These are phyloP conservation scores for Penicillium sp. DNA, from an alignment of 2,329 filamentous ascomycete species.

Conservation along the genomic window DNA sequence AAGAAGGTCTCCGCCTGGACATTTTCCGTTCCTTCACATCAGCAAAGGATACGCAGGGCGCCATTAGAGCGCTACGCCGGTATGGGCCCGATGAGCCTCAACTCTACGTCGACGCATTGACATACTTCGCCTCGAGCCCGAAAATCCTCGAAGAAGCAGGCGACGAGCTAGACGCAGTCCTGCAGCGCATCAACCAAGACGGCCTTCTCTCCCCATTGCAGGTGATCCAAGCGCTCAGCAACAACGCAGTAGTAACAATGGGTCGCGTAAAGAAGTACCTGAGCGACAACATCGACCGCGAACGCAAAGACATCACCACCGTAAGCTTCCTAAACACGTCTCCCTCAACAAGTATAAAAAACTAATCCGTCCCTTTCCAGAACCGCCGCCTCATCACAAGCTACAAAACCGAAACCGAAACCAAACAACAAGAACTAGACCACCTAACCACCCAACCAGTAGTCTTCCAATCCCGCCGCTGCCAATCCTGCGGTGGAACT, in stretches of 20 bases:
- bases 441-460: slow-evolving; percentile 76
- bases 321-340: slow-evolving; percentile 28
- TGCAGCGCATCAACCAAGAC: slow-evolving; percentile 84
- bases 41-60: slow-evolving; percentile 84
- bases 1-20: slow-evolving; percentile 86
- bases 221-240: slow-evolving; percentile 85
- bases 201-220: slow-evolving; percentile 93
- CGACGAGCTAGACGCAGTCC: slow-evolving; percentile 74
- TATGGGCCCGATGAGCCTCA: slow-evolving; percentile 90
- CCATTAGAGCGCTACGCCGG: slow-evolving; percentile 83
- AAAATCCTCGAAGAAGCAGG: slow-evolving; percentile 81
- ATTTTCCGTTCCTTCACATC: slow-evolving; percentile 96
- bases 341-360: slow-evolving; percentile 2
- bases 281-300: slow-evolving; percentile 79
- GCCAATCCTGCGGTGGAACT: slow-evolving; percentile 72
- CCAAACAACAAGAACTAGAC: slow-evolving; percentile 73
- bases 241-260: slow-evolving; percentile 86
- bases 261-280: slow-evolving; percentile 95
- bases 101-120: slow-evolving; percentile 84
- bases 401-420: slow-evolving; percentile 78
- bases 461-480: slow-evolving; percentile 87
- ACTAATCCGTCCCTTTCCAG: slow-evolving; percentile 33
- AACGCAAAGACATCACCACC: slow-evolving; percentile 78
- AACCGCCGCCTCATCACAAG: slow-evolving; percentile 80
- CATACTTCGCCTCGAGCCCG: slow-evolving; percentile 87